These are phyloP conservation scores for Volvox reticuliferus DNA, from an alignment of 139 green algal genomes.

Conservation along the genomic window DNA sequence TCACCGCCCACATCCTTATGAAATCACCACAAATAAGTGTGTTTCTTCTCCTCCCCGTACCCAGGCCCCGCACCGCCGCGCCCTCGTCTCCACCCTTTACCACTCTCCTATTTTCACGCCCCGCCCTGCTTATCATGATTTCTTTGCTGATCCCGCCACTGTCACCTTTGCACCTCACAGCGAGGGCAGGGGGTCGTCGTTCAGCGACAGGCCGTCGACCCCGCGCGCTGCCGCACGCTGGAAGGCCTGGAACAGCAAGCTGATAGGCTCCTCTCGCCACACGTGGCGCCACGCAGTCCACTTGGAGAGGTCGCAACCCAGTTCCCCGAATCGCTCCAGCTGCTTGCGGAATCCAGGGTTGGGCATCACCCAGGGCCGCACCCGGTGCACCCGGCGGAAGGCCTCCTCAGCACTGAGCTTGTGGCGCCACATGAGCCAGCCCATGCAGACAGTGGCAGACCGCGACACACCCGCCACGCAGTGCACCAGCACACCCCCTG, in stretches of 20 bases:
- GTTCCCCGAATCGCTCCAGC: slow-evolving; percentile 48
- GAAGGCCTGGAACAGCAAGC: slow-evolving; percentile 9
- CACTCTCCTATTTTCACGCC: neutral
- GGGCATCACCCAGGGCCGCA: slow-evolving; percentile 59
- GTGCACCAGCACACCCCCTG: slow-evolving; percentile 59
- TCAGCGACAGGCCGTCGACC: neutral
- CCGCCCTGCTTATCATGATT: neutral
- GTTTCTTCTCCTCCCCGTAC: no score
- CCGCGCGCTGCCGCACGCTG: neutral
- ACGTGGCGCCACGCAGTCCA: slow-evolving; percentile 40
- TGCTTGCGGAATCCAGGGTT: slow-evolving; percentile 65
- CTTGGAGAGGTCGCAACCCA: slow-evolving; percentile 46
- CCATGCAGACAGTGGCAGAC: slow-evolving; percentile 86
- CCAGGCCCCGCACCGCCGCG: neutral
- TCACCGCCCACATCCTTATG: no score
- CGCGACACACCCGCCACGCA: slow-evolving; percentile 94
- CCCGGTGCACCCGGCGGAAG: slow-evolving; percentile 47
- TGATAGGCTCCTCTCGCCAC: slow-evolving; percentile 41
- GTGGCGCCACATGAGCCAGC: slow-evolving; percentile 91
- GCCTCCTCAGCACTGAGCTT: slow-evolving; percentile 71
- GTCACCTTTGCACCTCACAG: slow-evolving; percentile 7
- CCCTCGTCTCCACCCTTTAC: neutral
- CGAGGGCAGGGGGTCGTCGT: slow-evolving; percentile 9
- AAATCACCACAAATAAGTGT: no score
- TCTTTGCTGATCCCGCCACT: neutral